These are phyloP conservation scores for Scheffersomyces illinoinensis DNA, from an alignment of 1,139 yeast species.

Conservation along the genomic window DNA sequence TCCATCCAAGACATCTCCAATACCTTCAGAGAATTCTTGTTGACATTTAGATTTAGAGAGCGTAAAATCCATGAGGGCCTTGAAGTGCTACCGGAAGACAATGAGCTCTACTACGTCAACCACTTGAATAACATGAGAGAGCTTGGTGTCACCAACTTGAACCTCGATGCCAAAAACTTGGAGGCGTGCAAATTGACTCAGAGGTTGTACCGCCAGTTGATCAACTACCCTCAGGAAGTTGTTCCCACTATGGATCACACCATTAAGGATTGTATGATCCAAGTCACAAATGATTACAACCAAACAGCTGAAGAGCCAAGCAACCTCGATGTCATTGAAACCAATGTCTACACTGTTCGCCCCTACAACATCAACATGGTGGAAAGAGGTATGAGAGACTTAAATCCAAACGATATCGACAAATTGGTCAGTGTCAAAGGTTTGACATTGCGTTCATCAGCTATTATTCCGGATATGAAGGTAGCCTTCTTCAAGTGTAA, in stretches of 20 bases:
- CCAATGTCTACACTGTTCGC: conserved; percentile 80
- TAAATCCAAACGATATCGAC: conserved; percentile 94
- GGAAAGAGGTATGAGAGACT: conserved; percentile 84
- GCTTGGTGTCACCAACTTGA: conserved; percentile 78
- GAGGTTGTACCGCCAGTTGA: conserved; percentile 78
- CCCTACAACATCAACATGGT: conserved; percentile 74
- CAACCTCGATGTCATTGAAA: conserved; percentile 70
- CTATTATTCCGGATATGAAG: conserved; percentile 97
- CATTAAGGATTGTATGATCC: conserved; percentile 85
- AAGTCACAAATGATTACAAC: conserved; percentile 64
- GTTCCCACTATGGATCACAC: conserved; percentile 98
- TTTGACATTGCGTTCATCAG: conserved; percentile 80
- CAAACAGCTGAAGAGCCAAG: conserved; percentile 35
- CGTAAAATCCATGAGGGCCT: conserved; percentile 61
- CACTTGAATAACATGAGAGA: conserved; percentile 74
- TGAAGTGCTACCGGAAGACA: conserved; percentile 57
- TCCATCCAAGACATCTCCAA: conserved; percentile 85
- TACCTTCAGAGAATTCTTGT: conserved; percentile 77
- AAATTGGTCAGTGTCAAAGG: conserved; percentile 92
- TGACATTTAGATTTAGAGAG: conserved; percentile 79
- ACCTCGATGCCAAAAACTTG: conserved; percentile 80
- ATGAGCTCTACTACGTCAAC: conserved; percentile 71
- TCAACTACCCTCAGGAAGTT: conserved; percentile 94
- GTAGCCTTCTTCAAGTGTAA: conserved; percentile 94
- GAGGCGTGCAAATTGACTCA: conserved; percentile 74